Evolutionary conservation across 352 stramenopile species (phyloP), one percentile per base, ranked within the genome.

Genomic region (Globisporangium lucens): DNA sequence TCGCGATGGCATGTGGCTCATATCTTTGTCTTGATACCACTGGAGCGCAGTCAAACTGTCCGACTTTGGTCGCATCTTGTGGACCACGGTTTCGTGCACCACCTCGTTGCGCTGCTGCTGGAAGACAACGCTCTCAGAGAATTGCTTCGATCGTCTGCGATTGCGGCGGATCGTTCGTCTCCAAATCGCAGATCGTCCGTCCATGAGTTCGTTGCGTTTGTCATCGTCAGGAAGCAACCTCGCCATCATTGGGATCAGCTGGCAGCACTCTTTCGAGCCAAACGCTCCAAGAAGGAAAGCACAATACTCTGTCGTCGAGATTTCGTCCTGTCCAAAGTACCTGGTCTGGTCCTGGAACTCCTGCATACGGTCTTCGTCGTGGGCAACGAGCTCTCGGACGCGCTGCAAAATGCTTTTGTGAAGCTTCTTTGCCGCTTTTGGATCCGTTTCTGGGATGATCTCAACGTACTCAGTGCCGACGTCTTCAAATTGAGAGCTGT

Each of bases 301-400:
- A 47, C 82, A 89, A 64, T 91, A 92, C 51, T 92, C 84, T n/a
- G 82, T 90, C 0, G 80, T 83, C 49, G 82, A 82, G 10, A 75
- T 85, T 63, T 89, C 86, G 1, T 81, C 79, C 12, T 82, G 78
- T 4, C 86, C 86, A 73, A 91, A 94, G 63, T 94, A 84, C 62
- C 79, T 89, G 0, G 83, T 92, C 60, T 90, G 83, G 30, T 92
- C 84, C 53, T 92, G 86, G 58, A 94, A 94, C 59, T 90, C 86
- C 22, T 79, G 81, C 13, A 92, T 82, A 43, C 86, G 86, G 46
- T 92, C 86, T 65, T 91, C 82, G 30, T 94, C 82, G 47, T 82
- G 73, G 3, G 66, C 60, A 6, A 92, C 84, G 20, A 86, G 70
- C 38, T 90, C 86, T 15, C 80, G 73, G 24, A 94, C 81, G 5